These are phyloP conservation scores for Podaxis sp. DNA, from an alignment of 768 basidiomycete species.

Conservation along the genomic window DNA sequence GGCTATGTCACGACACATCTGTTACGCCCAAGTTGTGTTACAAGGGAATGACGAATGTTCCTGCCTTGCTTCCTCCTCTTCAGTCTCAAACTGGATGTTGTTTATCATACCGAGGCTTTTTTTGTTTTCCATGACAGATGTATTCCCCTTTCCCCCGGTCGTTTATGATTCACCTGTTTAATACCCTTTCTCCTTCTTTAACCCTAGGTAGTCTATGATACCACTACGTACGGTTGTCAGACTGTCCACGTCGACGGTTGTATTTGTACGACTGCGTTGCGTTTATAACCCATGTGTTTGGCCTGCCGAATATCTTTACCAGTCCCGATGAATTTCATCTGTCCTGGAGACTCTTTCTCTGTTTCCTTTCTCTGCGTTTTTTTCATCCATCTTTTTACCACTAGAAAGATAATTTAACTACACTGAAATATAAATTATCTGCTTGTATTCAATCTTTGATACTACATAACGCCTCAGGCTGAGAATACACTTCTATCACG, in stretches of 20 bases:
- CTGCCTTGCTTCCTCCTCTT: background rate
- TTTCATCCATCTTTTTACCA: background rate
- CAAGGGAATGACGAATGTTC: slow-evolving; percentile 2
- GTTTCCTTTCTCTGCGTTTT: background rate
- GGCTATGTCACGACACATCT: slow-evolving; percentile 2
- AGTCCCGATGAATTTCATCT: background rate
- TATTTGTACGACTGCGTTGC: slow-evolving; percentile 10
- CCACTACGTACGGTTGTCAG: background rate
- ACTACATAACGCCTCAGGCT: background rate
- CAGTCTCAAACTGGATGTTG: slow-evolving; percentile 1
- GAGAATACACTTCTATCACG: background rate
- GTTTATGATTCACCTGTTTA: slow-evolving; percentile 5
- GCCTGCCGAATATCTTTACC: background rate
- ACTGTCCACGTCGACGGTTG: slow-evolving; percentile 7
- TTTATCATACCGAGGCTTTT: background rate
- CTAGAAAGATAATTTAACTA: background rate
- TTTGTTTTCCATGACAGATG: background rate
- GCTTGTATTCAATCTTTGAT: background rate
- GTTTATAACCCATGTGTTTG: slow-evolving; percentile 3
- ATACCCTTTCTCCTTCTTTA: slow-evolving; percentile 1
- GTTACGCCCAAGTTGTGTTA: background rate
- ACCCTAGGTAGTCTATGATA: background rate
- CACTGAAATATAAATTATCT: slow-evolving; percentile 9
- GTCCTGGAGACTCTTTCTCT: slow-evolving; percentile 5
- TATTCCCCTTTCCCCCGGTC: background rate